A percentile compares a stretch with the other conserved stretches of the same genome.
Evolutionary conservation across 768 basidiomycete species (phyloP).

Genomic region (Amanita rimosa): DNA sequence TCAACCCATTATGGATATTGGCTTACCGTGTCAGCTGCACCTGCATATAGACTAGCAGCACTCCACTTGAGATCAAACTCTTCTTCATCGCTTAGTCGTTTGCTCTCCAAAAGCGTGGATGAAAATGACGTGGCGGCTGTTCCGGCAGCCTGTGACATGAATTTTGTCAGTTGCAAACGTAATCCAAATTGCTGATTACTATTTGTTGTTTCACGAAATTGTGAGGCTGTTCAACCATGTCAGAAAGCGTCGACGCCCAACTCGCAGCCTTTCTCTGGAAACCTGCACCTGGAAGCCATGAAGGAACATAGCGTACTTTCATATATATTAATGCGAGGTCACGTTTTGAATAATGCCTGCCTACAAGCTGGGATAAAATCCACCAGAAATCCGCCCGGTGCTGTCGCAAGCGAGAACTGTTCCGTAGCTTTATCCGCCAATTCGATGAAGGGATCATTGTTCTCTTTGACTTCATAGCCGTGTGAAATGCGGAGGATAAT

Average conservation of each 20-base stretch:
- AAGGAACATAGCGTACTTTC: constrained; percentile 45
- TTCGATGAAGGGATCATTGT: constrained; percentile 37
- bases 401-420: constrained; percentile 42
- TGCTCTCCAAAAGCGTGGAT: constrained; percentile 43
- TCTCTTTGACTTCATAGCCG: constrained; percentile 41
- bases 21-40: constrained; percentile 45
- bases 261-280: constrained; percentile 42
- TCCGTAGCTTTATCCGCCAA: constrained; percentile 43
- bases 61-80: constrained; percentile 61
- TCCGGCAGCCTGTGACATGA: constrained; percentile 37
- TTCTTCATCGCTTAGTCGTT: constrained; percentile 37
- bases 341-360: constrained; percentile 8
- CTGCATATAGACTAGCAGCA: constrained; percentile 47
- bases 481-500: constrained; percentile 42
- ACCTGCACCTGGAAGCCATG: constrained; percentile 53
- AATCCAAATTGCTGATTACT: constrained; percentile 20
- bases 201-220: constrained; percentile 52
- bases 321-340: constrained; percentile 3
- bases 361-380: constrained; percentile 39
- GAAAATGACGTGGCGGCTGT: constrained; percentile 46
- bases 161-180: constrained; percentile 1
- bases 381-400: constrained; percentile 40
- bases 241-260: constrained; percentile 40
- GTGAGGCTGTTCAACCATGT: constrained; percentile 47
- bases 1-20: constrained; percentile 1